Evolutionary conservation across 108 stramenopile species (phyloP).

Genomic region (Nitzschia sp.): DNA sequence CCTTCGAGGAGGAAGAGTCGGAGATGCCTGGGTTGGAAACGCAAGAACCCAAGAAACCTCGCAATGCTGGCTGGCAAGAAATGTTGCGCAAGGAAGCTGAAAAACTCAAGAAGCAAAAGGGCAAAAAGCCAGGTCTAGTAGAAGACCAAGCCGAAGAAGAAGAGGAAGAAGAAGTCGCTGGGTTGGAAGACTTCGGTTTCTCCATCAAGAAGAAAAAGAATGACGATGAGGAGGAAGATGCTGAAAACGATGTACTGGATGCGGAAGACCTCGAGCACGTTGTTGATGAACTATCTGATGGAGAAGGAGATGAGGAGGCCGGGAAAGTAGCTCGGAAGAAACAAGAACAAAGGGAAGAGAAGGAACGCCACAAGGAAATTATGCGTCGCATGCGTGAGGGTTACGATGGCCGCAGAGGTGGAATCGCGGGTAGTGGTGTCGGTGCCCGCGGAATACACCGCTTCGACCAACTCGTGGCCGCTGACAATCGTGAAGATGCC

Average conservation of each 20-base stretch:
- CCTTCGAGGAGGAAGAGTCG: constrained; percentile 25
- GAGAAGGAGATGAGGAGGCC: constrained; percentile 88
- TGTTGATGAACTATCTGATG: constrained; percentile 86
- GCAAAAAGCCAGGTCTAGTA: constrained; percentile 57
- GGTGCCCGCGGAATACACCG: constrained; percentile 76
- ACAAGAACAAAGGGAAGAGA: constrained; percentile 69
- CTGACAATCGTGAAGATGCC: constrained; percentile 84
- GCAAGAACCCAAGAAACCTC: constrained; percentile 28
- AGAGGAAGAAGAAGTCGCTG: constrained; percentile 87
- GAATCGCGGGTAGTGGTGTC: constrained; percentile 69
- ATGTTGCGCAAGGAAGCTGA: constrained; percentile 76
- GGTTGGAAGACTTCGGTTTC: constrained; percentile 89
- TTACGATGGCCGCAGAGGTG: constrained; percentile 84
- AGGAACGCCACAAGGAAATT: constrained; percentile 86
- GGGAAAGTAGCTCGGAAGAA: constrained; percentile 62
- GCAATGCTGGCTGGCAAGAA: constrained; percentile 74
- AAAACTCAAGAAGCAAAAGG: constrained; percentile 63
- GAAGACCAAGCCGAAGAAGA: constrained; percentile 89
- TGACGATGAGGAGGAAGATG: constrained; percentile 75
- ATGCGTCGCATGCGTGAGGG: constrained; percentile 86
- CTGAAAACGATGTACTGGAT: constrained; percentile 45
- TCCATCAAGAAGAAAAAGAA: constrained; percentile 66
- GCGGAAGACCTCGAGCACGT: constrained; percentile 84
- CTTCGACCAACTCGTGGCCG: constrained; percentile 85
- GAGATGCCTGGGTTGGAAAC: neutral